These are phyloP conservation scores for Monilinia laxa DNA, from an alignment of 2,329 filamentous ascomycete genomes.

Conservation along the genomic window DNA sequence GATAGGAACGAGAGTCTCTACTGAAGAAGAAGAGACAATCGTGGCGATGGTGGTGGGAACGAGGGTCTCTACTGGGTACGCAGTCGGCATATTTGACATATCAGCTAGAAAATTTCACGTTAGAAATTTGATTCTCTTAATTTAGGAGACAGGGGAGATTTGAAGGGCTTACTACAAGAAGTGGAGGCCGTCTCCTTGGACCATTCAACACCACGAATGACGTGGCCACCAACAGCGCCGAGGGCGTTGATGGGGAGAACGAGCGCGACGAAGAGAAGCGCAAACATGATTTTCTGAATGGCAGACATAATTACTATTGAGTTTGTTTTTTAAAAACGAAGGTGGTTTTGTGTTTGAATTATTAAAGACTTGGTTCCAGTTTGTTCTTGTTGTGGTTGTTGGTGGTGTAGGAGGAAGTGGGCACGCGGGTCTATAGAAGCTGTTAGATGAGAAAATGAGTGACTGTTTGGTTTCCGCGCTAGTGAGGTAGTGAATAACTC, in stretches of 20 bases:
- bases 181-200: neutral
- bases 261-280: neutral
- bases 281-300: conserved; percentile 2
- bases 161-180: neutral
- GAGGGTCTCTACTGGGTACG: neutral
- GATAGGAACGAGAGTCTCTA: neutral
- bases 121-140: neutral
- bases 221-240: neutral
- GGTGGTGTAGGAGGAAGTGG: neutral
- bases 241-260: neutral
- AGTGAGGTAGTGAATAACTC: neutral
- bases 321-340: neutral
- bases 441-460: neutral
- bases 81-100: neutral
- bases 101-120: neutral
- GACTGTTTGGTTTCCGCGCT: neutral
- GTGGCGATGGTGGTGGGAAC: neutral
- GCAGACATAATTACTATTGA: conserved; percentile 1
- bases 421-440: neutral
- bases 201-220: conserved; percentile 6
- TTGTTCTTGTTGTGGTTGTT: neutral
- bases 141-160: neutral
- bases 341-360: neutral
- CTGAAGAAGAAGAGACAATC: neutral
- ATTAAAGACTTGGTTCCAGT: neutral